A percentile compares a stretch with the other conserved stretches of the same genome.
phyloP scores from a whole-genome alignment of 805 yeast genomes.

The Lipomyces spencermartinsiae region DNA sequence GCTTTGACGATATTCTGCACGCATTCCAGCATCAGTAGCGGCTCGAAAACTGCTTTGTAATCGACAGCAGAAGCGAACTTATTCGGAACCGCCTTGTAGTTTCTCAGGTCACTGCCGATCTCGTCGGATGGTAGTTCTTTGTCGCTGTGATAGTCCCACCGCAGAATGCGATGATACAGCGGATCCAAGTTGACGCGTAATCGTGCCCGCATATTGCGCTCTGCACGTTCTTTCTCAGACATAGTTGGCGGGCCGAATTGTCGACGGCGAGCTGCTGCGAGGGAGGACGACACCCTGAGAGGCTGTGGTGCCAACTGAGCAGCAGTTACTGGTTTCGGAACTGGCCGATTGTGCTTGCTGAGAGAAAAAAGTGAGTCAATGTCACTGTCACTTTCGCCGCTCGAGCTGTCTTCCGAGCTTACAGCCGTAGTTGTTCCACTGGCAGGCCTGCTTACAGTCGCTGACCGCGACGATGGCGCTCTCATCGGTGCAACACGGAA shows the following conservation, averaged over 20 bases:
- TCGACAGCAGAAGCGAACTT: constrained; percentile 64
- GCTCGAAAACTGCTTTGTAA: constrained; percentile 74
- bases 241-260: constrained; percentile 42
- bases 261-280: constrained; percentile 18
- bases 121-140: constrained; percentile 67
- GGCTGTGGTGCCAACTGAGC: constrained; percentile 34
- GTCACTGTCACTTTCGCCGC: constrained; percentile 51
- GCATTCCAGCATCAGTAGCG: constrained; percentile 83
- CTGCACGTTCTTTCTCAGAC: constrained; percentile 60
- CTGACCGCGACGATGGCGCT: constrained; percentile 39
- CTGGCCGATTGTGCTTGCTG: constrained; percentile 45
- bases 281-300: constrained; percentile 20
- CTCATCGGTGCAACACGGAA: constrained; percentile 52
- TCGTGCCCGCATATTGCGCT: constrained; percentile 78
- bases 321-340: constrained; percentile 21
- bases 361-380: constrained; percentile 43
- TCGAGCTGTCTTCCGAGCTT: constrained; percentile 46
- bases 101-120: constrained; percentile 43
- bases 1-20: constrained; percentile 90
- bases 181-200: constrained; percentile 79
- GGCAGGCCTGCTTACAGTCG: constrained; percentile 22
- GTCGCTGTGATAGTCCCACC: constrained; percentile 73
- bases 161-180: constrained; percentile 68
- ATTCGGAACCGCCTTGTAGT: constrained; percentile 59
- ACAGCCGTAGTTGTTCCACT: constrained; percentile 38